Evolutionary conservation across 1,139 yeast species (phyloP).

Genomic region (Saccharomyces hybrid): DNA sequence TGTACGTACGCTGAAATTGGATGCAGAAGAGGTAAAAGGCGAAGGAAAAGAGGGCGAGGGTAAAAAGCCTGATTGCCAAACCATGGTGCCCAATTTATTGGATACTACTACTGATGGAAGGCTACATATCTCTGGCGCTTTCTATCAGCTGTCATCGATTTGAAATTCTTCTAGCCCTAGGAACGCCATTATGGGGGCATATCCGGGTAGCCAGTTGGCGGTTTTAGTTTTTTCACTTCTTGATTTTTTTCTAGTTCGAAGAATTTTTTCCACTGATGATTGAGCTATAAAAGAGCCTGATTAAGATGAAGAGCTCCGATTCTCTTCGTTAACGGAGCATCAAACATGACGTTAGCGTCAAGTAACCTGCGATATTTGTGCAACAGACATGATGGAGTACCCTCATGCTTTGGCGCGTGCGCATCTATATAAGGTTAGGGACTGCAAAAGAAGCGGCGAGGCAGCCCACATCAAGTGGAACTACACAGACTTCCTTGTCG

Average conservation of each 20-base stretch:
- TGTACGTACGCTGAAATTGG: neutral
- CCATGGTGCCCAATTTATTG: neutral
- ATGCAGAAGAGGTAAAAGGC: neutral
- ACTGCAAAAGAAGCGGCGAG: neutral
- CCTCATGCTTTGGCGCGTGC: neutral
- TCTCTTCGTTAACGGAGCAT: neutral
- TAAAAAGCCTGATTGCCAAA: neutral
- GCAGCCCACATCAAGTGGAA: neutral
- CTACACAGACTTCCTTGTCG: neutral
- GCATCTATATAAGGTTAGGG: neutral
- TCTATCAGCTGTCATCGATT: neutral
- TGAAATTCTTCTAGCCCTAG: neutral
- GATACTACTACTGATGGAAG: neutral
- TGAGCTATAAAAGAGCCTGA: neutral
- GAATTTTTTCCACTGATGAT: neutral
- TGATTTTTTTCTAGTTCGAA: neutral
- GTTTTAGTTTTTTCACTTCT: neutral
- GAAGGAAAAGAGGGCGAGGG: neutral
- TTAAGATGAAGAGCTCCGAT: neutral
- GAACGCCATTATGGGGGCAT: neutral
- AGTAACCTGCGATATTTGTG: neutral
- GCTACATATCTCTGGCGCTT: neutral
- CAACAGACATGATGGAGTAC: neutral
- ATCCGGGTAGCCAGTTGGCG: neutral
- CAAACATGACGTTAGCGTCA: neutral